Evolutionary conservation across 1,139 yeast genomes (phyloP).

Genomic region (Kurtzmaniella quercitrusa): DNA sequence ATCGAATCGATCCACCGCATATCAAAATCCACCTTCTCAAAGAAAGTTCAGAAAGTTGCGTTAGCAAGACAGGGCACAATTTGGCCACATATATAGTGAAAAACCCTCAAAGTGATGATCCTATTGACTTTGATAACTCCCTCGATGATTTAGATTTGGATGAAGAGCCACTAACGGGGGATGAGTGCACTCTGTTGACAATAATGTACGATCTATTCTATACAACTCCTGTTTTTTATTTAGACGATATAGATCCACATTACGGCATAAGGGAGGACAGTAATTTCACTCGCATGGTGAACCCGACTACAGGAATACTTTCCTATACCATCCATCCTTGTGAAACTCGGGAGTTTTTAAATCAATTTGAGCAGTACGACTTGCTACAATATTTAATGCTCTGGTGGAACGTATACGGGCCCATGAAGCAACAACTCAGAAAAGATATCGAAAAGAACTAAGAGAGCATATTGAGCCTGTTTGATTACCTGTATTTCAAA

Average conservation of each 20-base stretch:
- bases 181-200: constrained; percentile 13
- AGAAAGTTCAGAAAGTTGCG: no score
- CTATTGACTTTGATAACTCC: not conserved
- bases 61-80: no score
- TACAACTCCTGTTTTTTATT: constrained; percentile 20
- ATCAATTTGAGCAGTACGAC: constrained; percentile 9
- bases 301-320: constrained; percentile 5
- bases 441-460: not conserved
- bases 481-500: no score
- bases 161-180: not conserved
- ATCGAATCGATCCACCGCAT: not conserved
- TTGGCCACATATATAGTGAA: no score
- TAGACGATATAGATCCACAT: not conserved
- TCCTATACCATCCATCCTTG: constrained; percentile 38
- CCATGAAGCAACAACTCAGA: constrained; percentile 1
- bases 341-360: constrained; percentile 22
- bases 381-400: constrained; percentile 17
- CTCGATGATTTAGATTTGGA: not conserved
- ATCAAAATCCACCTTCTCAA: not conserved
- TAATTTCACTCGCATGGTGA: constrained; percentile 4
- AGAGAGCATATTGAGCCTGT: no score
- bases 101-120: no score
- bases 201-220: constrained; percentile 29
- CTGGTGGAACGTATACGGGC: constrained; percentile 31
- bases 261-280: not conserved